Evolutionary conservation across 345 rosid genomes (phyloP), one percentile per base, ranked within the genome.

Genomic region (Trapa incisa): DNA sequence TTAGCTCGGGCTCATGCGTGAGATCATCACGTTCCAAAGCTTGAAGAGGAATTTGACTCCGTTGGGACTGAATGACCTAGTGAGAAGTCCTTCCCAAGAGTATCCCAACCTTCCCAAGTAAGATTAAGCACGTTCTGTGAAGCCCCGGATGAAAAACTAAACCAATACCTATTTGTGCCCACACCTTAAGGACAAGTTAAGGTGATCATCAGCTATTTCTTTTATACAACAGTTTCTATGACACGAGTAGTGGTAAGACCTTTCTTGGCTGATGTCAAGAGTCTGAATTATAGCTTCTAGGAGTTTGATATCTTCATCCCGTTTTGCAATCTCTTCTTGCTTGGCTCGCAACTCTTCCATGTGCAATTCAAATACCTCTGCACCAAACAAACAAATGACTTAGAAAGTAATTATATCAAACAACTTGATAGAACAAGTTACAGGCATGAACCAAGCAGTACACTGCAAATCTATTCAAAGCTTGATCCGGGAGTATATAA

Each of bases 321-420:
- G 92, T 74, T 88, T 88, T 0, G 79, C 69, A 13, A 90, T 90
- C 75, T 93, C 92, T 65, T 87, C 97, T 81, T 93, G 98, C 87
- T 85, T 90, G 16, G 88, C 80, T 22, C 85, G 84, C 73, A 91
- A 77, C 82, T 94, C 99, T 75, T 91, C 97, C 92, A 85, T 80
- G 79, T 94, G 96, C 70, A 94, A 77, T 72, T 91, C 82, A 71
- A 94, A 94, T 61, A 94, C 96, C 88, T 91, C 97, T 91, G 92
- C 83, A 75, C 53, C 69, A 65, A 62, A 69, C 47, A 67, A 33
- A 48, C 0, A 58, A 38, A 39, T 12, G 16, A 6, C 32, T 13
- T 3, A 38, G 35, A 13, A 16, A 33, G 37, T 50, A 3, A 54
- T 17, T 7, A 54, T n/a, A 54, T 54, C 60, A 54, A 54, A 54